Base-by-base conservation (phyloP, 305 asterid genomes). In the Stenogyne calaminthoides region DNA sequence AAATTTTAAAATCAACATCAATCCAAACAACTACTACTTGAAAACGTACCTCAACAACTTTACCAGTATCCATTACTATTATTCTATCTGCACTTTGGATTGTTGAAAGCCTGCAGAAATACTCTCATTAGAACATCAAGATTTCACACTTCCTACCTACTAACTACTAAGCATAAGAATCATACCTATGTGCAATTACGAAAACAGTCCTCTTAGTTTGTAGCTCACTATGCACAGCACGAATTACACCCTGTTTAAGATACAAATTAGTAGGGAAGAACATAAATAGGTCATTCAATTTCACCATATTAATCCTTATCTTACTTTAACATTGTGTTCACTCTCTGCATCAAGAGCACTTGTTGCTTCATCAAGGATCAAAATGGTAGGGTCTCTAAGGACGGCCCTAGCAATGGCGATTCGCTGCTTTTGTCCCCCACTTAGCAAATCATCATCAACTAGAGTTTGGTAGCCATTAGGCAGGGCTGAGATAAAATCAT, bases 361-460 rank as follows among this genome's bases (percentile, higher is more conserved):
- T 1, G 99, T 95, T 62, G 98, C 99, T 84, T 95, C 99, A 81
- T 95, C 99, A 58, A 95, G 96, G 36, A 95, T 84, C 84, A 92
- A 80, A 80, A 95, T 85, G 79, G 87, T 87, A 3, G 98, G 98
- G 77, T 95, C 95, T 75, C 98, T 84, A 68, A 95, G 91, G 52
- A 95, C 80, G 44, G 99, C 99, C 74, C 98, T 80, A 44, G 98
- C 97, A 59, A 95, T 95, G 61, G 99, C 98, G 14, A 95, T 95
- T 55, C 99, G 85, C 77, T 95, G 99, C 84, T 92, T 95, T 73
- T 95, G 99, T 47, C 99, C 99, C 34, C 99, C 98, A 80, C 99
- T 95, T 49, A 92, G 96, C 96, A 95, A 82, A 84, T 92, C 98
- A 83, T 95, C 96, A 74, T 90, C 97, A 34, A 90, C 97, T 47